These are phyloP conservation scores for Ceratocystis colombiana DNA, from an alignment of 2,329 filamentous ascomycete species.

Conservation along the genomic window DNA sequence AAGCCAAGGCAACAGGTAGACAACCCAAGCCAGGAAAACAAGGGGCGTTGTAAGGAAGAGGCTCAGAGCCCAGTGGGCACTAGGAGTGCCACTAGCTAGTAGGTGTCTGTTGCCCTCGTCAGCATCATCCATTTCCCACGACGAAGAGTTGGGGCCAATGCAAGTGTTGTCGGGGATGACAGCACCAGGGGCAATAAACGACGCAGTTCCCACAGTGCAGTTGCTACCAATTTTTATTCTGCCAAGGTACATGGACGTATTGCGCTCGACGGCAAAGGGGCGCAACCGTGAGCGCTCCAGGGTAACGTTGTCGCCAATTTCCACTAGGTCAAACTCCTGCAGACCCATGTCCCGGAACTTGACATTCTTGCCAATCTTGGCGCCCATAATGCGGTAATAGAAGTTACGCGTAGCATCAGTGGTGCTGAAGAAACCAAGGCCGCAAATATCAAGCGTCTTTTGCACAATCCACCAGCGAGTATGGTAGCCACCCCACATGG, in stretches of 20 bases:
- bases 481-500: slow-evolving; percentile 51
- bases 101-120: slow-evolving; percentile 41
- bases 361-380: slow-evolving; percentile 44
- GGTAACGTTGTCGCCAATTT: slow-evolving; percentile 41
- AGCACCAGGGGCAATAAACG: slow-evolving; percentile 43
- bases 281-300: slow-evolving; percentile 42
- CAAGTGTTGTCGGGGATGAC: slow-evolving; percentile 40
- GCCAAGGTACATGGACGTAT: slow-evolving; percentile 48
- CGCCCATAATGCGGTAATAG: slow-evolving; percentile 45
- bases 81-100: slow-evolving; percentile 33
- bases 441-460: slow-evolving; percentile 42
- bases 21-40: slow-evolving; percentile 33
- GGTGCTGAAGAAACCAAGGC: slow-evolving; percentile 38
- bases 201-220: slow-evolving; percentile 39
- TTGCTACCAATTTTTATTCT: slow-evolving; percentile 42
- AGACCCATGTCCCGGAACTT: slow-evolving; percentile 38
- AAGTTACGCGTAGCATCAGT: slow-evolving; percentile 35
- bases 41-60: slow-evolving; percentile 39
- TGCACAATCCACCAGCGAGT: slow-evolving; percentile 50
- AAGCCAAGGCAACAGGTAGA: slow-evolving; percentile 40
- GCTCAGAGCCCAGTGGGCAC: slow-evolving; percentile 39
- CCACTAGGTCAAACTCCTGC: slow-evolving; percentile 49
- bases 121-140: slow-evolving; percentile 44
- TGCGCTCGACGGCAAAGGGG: slow-evolving; percentile 46
- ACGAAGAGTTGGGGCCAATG: slow-evolving; percentile 48